Evolutionary conservation across 371 early-diverging fungal genomes (phyloP).

Genomic region (Rhizopus sp.): DNA sequence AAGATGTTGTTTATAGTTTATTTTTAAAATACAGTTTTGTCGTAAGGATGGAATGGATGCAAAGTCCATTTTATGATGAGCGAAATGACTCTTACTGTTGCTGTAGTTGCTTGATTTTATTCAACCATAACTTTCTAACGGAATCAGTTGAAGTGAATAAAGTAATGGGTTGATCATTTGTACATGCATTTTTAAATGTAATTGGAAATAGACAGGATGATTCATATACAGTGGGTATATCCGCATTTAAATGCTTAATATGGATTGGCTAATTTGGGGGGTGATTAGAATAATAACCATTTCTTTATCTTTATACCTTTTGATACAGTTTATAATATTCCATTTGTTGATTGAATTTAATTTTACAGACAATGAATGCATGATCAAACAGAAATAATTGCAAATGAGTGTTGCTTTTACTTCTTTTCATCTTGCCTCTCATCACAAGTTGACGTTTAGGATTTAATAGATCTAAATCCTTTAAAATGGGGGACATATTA

Average conservation of each 20-base stretch:
- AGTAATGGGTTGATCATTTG: slow-evolving; percentile 4
- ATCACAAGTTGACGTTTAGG: slow-evolving; percentile 74
- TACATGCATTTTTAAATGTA: slow-evolving; percentile 34
- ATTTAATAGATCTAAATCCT: slow-evolving; percentile 76
- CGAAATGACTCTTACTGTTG: background rate
- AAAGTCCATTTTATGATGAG: background rate
- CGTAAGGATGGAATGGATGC: background rate
- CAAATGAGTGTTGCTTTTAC: slow-evolving; percentile 65
- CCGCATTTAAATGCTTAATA: slow-evolving; percentile 57
- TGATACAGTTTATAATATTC: slow-evolving; percentile 45
- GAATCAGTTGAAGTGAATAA: slow-evolving; percentile 14
- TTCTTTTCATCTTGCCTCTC: slow-evolving; percentile 74
- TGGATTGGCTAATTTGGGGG: slow-evolving; percentile 58
- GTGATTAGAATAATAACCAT: background rate
- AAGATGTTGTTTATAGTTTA: too few relatives aligned
- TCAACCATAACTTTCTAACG: slow-evolving; percentile 23
- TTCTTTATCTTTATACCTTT: slow-evolving; percentile 29
- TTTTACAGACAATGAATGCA: slow-evolving; percentile 79
- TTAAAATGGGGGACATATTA: background rate
- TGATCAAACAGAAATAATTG: slow-evolving; percentile 89
- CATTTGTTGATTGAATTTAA: slow-evolving; percentile 37
- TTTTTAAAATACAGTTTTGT: background rate
- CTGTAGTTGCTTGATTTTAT: slow-evolving; percentile 16
- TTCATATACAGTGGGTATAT: slow-evolving; percentile 33
- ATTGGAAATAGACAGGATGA: slow-evolving; percentile 49